phyloP scores from a whole-genome alignment of 148 eudicot genomes.

The Chenopodium quinoa region DNA sequence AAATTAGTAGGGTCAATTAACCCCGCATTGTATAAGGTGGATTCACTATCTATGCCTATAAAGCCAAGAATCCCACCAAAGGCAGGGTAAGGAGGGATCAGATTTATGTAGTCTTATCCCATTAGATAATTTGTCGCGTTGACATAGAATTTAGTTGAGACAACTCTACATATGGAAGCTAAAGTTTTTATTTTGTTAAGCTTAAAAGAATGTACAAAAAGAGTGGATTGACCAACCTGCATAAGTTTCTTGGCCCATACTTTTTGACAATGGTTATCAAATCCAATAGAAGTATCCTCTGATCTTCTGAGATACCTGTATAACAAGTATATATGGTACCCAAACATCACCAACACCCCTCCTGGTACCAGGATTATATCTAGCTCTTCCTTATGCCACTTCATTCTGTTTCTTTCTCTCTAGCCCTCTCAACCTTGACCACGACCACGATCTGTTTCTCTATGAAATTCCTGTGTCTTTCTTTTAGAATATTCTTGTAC shows the following conservation, averaged over 20 bases:
- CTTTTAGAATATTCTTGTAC: neutral
- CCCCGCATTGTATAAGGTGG: no score
- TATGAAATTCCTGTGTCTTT: neutral
- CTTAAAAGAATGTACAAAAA: no score
- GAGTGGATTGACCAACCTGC: conserved; percentile 39
- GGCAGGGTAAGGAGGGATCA: no score
- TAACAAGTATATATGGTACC: conserved; percentile 61
- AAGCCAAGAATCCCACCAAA: no score
- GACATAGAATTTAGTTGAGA: no score
- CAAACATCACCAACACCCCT: conserved; percentile 56
- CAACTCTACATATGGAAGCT: no score
- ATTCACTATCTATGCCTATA: no score
- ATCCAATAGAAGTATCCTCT: conserved; percentile 51
- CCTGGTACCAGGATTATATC: conserved; percentile 65
- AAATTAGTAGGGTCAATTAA: no score
- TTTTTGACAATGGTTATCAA: conserved; percentile 48
- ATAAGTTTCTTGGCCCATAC: conserved; percentile 59
- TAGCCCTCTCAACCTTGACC: neutral
- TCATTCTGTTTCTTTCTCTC: conserved; percentile 18
- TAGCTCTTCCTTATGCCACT: conserved; percentile 52
- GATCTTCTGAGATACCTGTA: conserved; percentile 42
- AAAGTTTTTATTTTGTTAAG: neutral
- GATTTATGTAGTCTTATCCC: no score
- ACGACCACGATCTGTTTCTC: neutral
- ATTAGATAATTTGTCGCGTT: no score